phyloP scores from a whole-genome alignment of 2,329 filamentous ascomycete species.

The Exophiala calicioides region DNA sequence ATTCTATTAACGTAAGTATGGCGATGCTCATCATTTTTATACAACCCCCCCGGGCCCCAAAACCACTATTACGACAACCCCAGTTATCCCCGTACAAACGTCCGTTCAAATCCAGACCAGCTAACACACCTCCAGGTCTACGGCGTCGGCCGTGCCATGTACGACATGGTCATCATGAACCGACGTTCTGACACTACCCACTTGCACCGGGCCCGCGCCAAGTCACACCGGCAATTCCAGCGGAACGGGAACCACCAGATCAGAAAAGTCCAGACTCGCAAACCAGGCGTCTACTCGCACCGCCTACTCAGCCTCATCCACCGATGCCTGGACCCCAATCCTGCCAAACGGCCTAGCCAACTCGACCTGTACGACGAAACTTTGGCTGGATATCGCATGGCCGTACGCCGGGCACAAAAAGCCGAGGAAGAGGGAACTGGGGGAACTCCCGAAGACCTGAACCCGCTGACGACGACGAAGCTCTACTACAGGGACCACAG shows the following conservation, averaged over 20 bases:
- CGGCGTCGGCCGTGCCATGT: conserved; percentile 18
- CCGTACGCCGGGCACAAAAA: conserved; percentile 3
- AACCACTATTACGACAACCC: background rate
- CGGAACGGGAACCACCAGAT: conserved; percentile 22
- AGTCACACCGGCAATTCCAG: conserved; percentile 2
- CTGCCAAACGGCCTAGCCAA: conserved; percentile 19
- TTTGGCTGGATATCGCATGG: conserved; percentile 10
- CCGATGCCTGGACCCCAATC: conserved; percentile 23
- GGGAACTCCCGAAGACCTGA: background rate
- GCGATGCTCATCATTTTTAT: background rate
- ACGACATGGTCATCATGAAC: conserved; percentile 5
- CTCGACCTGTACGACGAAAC: conserved; percentile 19
- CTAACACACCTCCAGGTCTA: conserved; percentile 11
- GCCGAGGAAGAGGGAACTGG: background rate
- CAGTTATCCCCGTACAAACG: background rate
- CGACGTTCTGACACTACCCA: no score
- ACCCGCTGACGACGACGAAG: conserved; percentile 4
- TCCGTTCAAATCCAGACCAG: no score
- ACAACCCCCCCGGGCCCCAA: background rate
- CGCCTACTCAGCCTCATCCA: conserved; percentile 16
- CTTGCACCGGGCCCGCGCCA: conserved; percentile 5
- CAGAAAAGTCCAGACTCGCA: conserved; percentile 8
- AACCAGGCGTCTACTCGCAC: conserved; percentile 16
- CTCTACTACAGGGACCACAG: conserved; percentile 25
- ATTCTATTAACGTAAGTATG: conserved; percentile 18